Conservation (phyloP, 2,329 filamentous ascomycete species). For the Trichoderma hamatum region DNA sequence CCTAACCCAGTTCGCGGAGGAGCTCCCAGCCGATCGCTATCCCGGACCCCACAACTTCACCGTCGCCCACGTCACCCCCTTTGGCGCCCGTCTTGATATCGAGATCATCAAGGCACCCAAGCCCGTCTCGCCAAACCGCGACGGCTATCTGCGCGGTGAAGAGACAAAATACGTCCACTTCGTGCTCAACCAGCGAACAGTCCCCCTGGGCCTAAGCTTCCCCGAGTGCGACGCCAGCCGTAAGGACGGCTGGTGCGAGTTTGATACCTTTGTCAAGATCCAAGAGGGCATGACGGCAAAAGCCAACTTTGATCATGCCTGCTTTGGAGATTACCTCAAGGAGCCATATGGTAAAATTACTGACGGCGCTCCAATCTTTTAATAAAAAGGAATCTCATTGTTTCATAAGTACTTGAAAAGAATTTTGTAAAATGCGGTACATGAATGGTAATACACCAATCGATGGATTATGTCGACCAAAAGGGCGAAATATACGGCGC, state of each 20-base stretch:
- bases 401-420: neutral
- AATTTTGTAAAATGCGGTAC: neutral
- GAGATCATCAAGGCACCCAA: conserved; percentile 71
- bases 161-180: conserved; percentile 74
- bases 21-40: conserved; percentile 59
- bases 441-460: neutral
- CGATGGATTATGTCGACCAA: neutral
- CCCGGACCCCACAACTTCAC: conserved; percentile 64
- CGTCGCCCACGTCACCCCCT: conserved; percentile 69
- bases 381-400: neutral
- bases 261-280: conserved; percentile 66
- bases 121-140: conserved; percentile 60
- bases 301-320: conserved; percentile 67
- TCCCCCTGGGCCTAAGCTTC: conserved; percentile 69
- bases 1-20: conserved; percentile 66
- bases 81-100: conserved; percentile 72
- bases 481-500: neutral
- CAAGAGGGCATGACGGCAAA: conserved; percentile 61
- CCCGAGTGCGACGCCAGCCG: conserved; percentile 62
- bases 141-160: conserved; percentile 54
- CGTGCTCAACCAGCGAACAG: conserved; percentile 71
- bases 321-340: conserved; percentile 57
- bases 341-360: conserved; percentile 45
- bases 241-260: conserved; percentile 77
- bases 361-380: conserved; percentile 41